phyloP scores from a whole-genome alignment of 2,329 filamentous ascomycete genomes.

The Sordariomycetes sp. region DNA sequence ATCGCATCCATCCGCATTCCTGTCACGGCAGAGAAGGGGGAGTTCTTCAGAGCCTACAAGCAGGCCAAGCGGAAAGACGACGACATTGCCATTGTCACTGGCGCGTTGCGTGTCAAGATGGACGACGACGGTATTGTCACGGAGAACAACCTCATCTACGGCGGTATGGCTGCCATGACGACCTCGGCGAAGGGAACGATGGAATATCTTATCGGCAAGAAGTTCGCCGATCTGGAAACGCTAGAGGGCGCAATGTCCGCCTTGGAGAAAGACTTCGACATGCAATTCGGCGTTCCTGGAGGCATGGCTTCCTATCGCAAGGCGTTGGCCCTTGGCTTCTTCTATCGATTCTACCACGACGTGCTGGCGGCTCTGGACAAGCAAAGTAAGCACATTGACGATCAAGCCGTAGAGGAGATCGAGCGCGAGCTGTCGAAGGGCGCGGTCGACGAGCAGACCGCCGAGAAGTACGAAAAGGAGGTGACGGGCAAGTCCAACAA shows the following conservation, averaged over 20 bases:
- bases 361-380: constrained; percentile 55
- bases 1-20: constrained; percentile 86
- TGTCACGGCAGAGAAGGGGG: constrained; percentile 61
- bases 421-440: constrained; percentile 77
- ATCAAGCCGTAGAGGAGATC: constrained; percentile 73
- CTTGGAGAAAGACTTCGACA: constrained; percentile 80
- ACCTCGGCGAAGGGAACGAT: constrained; percentile 76
- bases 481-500: constrained; percentile 78
- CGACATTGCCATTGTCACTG: constrained; percentile 95
- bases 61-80: constrained; percentile 96
- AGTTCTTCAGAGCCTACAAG: constrained; percentile 87
- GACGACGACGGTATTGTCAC: constrained; percentile 61
- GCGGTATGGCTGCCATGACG: constrained; percentile 89
- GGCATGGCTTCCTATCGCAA: constrained; percentile 97
- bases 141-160: constrained; percentile 76
- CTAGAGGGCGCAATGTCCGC: constrained; percentile 85
- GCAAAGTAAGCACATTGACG: constrained; percentile 43
- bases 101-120: constrained; percentile 68
- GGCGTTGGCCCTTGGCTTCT: constrained; percentile 83
- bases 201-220: constrained; percentile 66
- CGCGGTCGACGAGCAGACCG: constrained; percentile 65
- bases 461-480: constrained; percentile 70
- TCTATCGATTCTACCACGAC: constrained; percentile 95
- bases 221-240: constrained; percentile 70
- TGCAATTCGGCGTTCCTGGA: constrained; percentile 84